A percentile compares a stretch with the other conserved stretches of the same genome.
These are phyloP conservation scores for Vinca minor DNA, from an alignment of 257 asterid genomes.

Conservation along the genomic window DNA sequence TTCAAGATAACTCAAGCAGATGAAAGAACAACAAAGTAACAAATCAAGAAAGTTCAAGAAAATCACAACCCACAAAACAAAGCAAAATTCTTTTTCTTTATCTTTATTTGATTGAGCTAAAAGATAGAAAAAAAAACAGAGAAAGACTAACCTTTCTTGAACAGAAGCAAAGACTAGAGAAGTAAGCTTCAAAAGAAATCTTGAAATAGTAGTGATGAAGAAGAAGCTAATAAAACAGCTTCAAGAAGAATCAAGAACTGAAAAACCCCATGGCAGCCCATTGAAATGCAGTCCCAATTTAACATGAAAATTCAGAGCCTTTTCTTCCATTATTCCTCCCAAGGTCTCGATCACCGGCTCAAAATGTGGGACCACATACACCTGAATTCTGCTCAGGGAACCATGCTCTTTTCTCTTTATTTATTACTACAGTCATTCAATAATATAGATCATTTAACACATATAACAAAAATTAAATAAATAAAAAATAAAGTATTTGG, in stretches of 20 bases:
- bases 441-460: no score
- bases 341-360: conserved; percentile 30
- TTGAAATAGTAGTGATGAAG: conserved; percentile 19
- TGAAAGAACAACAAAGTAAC: background rate
- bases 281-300: conserved; percentile 7
- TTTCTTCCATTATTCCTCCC: conserved; percentile 19
- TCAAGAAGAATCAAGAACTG: conserved; percentile 15
- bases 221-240: conserved; percentile 11
- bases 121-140: conserved; percentile 8
- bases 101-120: background rate
- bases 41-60: background rate
- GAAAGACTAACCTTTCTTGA: conserved; percentile 24
- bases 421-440: no score
- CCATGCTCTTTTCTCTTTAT: no score
- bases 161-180: conserved; percentile 4
- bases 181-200: no score
- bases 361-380: no score
- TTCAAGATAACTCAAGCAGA: background rate
- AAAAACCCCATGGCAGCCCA: conserved; percentile 13
- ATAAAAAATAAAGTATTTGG: no score
- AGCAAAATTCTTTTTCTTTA: background rate
- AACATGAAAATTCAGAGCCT: conserved; percentile 26
- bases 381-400: no score
- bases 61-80: conserved; percentile 8
- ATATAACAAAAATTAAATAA: no score